Conservation (phyloP, 1,284 basidiomycete genomes). For the Pascua sp. region DNA sequence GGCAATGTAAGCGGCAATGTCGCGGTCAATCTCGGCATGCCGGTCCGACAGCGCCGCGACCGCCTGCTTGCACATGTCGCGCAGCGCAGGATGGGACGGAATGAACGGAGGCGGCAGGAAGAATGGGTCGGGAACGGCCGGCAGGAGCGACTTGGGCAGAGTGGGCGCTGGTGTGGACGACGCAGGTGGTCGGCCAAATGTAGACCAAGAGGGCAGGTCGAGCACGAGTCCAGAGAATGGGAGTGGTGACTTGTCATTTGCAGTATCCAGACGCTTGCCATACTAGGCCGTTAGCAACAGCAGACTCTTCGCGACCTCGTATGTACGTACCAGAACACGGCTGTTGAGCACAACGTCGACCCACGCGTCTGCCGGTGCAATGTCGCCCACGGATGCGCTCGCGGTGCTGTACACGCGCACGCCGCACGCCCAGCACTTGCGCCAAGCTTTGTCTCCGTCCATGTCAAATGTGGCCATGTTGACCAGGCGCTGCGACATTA, state of each 20-base stretch:
- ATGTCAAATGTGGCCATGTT: slow-evolving; percentile 13
- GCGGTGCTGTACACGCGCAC: slow-evolving; percentile 24
- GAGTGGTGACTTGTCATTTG: slow-evolving; percentile 7
- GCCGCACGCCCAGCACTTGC: slow-evolving; percentile 40
- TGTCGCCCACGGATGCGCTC: slow-evolving; percentile 15
- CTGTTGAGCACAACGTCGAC: slow-evolving; percentile 26
- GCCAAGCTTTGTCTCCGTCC: slow-evolving; percentile 21
- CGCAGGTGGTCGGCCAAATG: slow-evolving; percentile 17
- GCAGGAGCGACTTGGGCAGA: slow-evolving; percentile 13
- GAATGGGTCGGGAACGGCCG: slow-evolving; percentile 45
- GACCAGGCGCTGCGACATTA: too few relatives aligned
- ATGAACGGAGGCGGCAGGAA: slow-evolving; percentile 52
- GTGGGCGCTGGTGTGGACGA: slow-evolving; percentile 19
- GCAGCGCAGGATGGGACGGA: slow-evolving; percentile 47
- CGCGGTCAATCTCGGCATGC: slow-evolving; percentile 34
- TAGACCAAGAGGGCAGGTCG: slow-evolving; percentile 14
- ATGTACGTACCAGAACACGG: slow-evolving; percentile 34
- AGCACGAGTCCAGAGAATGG: slow-evolving; percentile 27
- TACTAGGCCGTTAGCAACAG: slow-evolving; percentile 18
- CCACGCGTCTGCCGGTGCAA: slow-evolving; percentile 25
- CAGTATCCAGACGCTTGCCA: slow-evolving; percentile 21
- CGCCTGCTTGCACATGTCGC: slow-evolving; percentile 38
- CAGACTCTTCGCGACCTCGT: not conserved
- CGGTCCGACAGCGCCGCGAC: slow-evolving; percentile 28
- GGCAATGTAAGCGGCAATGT: slow-evolving; percentile 36